Conservation (phyloP, 805 yeast species). For the Komagataella pseudopastoris region DNA sequence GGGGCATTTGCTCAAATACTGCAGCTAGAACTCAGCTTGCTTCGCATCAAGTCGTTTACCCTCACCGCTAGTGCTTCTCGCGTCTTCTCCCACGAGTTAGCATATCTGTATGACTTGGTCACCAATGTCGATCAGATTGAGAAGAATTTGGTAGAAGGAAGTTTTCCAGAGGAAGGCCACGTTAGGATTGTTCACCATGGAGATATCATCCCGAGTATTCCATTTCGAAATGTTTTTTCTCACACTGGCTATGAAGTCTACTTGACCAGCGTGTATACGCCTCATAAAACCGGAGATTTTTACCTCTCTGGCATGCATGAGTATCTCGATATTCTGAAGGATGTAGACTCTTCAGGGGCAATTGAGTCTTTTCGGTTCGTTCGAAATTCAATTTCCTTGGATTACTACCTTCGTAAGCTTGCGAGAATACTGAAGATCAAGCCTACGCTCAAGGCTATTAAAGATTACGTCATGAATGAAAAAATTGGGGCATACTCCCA, state of each 20-base stretch:
- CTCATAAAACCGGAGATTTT: constrained; percentile 1
- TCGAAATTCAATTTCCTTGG: not conserved
- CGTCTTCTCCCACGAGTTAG: constrained; percentile 7
- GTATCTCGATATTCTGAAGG: not conserved
- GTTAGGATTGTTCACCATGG: constrained; percentile 1
- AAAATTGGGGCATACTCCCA: not conserved
- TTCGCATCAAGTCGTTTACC: constrained; percentile 21
- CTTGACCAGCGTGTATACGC: not conserved
- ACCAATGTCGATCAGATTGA: not conserved
- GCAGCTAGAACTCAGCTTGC: constrained; percentile 46
- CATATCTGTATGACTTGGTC: constrained; percentile 2
- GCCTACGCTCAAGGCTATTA: not conserved
- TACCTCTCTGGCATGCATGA: not conserved
- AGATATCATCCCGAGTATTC: not conserved
- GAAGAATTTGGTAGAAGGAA: not conserved
- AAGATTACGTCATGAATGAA: not conserved
- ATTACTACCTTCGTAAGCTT: not conserved
- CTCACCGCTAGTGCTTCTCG: constrained; percentile 9
- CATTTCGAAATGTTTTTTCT: not conserved
- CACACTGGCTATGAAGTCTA: constrained; percentile 1
- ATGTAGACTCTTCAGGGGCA: not conserved
- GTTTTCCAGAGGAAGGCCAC: not conserved
- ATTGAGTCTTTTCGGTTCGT: not conserved
- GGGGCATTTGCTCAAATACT: constrained; percentile 53
- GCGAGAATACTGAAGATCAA: not conserved